phyloP scores from a whole-genome alignment of 169 alveolate genomes.

The Amoebophrya sp. region DNA sequence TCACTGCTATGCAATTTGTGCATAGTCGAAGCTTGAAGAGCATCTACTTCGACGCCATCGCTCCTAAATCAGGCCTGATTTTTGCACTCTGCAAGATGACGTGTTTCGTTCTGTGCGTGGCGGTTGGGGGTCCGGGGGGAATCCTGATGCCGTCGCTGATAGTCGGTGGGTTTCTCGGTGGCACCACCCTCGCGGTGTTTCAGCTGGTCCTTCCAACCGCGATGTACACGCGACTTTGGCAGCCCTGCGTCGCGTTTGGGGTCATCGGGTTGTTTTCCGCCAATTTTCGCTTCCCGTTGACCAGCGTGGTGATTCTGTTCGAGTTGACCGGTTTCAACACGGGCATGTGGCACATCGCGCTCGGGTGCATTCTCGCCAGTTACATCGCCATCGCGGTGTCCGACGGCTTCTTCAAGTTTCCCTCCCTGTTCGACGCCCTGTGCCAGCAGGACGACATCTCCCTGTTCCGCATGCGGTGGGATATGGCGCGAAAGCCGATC shows the following conservation, averaged over 20 bases:
- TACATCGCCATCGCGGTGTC: not conserved
- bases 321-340: not conserved
- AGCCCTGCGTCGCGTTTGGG: not conserved
- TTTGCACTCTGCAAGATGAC: not conserved
- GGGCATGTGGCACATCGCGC: not conserved
- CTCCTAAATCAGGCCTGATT: not conserved
- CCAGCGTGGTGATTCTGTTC: not conserved
- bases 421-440: not conserved
- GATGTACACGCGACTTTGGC: not conserved
- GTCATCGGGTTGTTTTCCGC: not conserved
- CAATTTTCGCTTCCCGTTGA: not conserved
- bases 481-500: no score
- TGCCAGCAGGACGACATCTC: not conserved
- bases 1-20: no score
- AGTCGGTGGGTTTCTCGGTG: not conserved
- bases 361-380: not conserved
- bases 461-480: not conserved
- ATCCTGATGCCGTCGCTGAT: not conserved
- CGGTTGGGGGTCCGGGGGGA: not conserved
- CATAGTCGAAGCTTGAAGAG: no score
- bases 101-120: not conserved
- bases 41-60: no score
- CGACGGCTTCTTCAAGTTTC: not conserved
- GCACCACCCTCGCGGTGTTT: not conserved
- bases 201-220: not conserved